phyloP scores from a whole-genome alignment of 805 yeast species.

The Metschnikowia peoriensis region DNA sequence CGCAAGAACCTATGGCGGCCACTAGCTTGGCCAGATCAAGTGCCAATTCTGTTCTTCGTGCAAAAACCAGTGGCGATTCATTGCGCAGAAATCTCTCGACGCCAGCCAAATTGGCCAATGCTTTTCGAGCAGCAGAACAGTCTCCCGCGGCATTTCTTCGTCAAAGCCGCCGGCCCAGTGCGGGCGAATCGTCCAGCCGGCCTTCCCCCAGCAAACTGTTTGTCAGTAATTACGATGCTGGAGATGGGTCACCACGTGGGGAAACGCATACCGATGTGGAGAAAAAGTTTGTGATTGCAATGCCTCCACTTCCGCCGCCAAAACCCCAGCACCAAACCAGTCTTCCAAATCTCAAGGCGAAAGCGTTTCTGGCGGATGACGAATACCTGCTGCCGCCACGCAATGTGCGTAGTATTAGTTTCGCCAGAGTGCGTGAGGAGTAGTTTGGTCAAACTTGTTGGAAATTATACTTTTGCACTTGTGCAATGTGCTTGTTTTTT shows the following conservation, averaged over 20 bases:
- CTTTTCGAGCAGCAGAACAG: conserved; percentile 2
- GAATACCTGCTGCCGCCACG: neutral
- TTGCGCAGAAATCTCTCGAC: conserved; percentile 9
- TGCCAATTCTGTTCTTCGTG: neutral
- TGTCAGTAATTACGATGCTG: neutral
- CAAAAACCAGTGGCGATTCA: neutral
- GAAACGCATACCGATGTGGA: neutral
- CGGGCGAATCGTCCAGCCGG: neutral
- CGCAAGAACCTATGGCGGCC: too few relatives aligned
- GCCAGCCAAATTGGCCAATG: conserved; percentile 5
- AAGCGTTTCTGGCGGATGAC: conserved; percentile 1
- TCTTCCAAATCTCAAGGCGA: conserved; percentile 1
- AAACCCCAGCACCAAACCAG: neutral
- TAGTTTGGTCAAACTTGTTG: neutral
- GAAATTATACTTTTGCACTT: neutral
- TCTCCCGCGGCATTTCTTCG: neutral
- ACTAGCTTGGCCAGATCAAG: neutral
- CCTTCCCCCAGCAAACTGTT: conserved; percentile 2
- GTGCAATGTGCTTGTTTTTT: neutral
- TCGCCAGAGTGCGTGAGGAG: conserved; percentile 18
- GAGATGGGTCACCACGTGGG: conserved; percentile 1
- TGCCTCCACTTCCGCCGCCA: neutral
- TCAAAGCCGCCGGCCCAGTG: conserved; percentile 5
- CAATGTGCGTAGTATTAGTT: conserved; percentile 19
- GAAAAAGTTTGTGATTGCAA: neutral